Evolutionary conservation across 2,329 filamentous ascomycete genomes (phyloP).

Genomic region (Cladosporium colombiae): DNA sequence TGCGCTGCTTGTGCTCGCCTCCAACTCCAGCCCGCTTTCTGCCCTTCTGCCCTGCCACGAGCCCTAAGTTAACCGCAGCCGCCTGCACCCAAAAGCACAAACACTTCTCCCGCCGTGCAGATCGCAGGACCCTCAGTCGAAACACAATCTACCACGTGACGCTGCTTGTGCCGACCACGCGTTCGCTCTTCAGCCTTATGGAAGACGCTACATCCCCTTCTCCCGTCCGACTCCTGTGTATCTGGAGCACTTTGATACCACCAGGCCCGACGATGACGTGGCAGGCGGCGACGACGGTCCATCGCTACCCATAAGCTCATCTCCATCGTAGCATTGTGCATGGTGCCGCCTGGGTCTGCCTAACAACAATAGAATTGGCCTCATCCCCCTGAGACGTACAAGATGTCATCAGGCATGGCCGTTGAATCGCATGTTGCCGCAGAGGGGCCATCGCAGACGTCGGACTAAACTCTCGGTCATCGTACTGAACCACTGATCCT

Average conservation of each 20-base stretch:
- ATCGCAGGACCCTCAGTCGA: background rate
- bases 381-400: background rate
- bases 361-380: background rate
- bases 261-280: background rate
- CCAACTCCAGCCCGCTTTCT: background rate
- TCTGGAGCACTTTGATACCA: background rate
- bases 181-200: background rate
- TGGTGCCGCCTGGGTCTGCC: too few species aligned
- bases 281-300: background rate
- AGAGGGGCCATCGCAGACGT: background rate
- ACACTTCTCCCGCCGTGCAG: background rate
- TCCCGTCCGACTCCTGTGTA: background rate
- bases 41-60: constrained; percentile 1
- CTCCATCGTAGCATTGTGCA: background rate
- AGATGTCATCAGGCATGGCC: background rate
- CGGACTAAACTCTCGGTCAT: background rate
- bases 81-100: background rate
- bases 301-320: background rate
- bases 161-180: background rate
- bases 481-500: background rate
- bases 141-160: background rate
- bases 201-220: background rate
- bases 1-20: background rate
- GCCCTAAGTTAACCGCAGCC: background rate
- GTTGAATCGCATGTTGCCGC: background rate